Evolutionary conservation across 345 rosid species (phyloP).

Genomic region (Camelina hispida): DNA sequence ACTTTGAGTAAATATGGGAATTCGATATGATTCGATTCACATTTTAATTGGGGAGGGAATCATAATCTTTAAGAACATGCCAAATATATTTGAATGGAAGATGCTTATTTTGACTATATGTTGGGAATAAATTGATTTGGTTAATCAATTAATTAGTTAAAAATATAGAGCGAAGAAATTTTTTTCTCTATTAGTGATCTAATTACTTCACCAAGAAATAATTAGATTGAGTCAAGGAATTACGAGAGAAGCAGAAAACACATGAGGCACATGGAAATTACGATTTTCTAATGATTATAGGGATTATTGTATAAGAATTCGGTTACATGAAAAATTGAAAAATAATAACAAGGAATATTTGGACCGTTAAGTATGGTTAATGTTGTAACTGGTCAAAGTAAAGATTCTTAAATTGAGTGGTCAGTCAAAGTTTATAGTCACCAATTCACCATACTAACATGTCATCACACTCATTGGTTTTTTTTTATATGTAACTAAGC

Average conservation of each 20-base stretch:
- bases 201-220: constrained; percentile 30
- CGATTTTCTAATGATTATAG: constrained; percentile 8
- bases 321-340: constrained; percentile 19
- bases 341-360: constrained; percentile 34
- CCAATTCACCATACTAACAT: constrained; percentile 29
- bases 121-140: constrained; percentile 35
- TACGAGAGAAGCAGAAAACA: constrained; percentile 39
- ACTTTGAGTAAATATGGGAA: not conserved
- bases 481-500: not conserved
- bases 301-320: constrained; percentile 1
- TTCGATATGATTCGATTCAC: not conserved
- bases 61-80: constrained; percentile 45
- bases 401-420: constrained; percentile 17
- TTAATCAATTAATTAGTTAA: not conserved
- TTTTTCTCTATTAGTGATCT: constrained; percentile 8
- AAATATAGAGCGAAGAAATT: constrained; percentile 34
- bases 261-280: constrained; percentile 45
- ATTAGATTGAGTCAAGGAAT: constrained; percentile 7
- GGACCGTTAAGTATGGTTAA: constrained; percentile 38
- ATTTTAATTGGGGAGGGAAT: constrained; percentile 21
- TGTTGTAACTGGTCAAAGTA: constrained; percentile 42
- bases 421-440: constrained; percentile 35
- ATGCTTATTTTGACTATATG: constrained; percentile 43
- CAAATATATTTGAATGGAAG: constrained; percentile 37
- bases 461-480: constrained; percentile 6